Evolutionary conservation across 495 filamentous ascomycete species (phyloP).

Genomic region (Choiromyces venosus): DNA sequence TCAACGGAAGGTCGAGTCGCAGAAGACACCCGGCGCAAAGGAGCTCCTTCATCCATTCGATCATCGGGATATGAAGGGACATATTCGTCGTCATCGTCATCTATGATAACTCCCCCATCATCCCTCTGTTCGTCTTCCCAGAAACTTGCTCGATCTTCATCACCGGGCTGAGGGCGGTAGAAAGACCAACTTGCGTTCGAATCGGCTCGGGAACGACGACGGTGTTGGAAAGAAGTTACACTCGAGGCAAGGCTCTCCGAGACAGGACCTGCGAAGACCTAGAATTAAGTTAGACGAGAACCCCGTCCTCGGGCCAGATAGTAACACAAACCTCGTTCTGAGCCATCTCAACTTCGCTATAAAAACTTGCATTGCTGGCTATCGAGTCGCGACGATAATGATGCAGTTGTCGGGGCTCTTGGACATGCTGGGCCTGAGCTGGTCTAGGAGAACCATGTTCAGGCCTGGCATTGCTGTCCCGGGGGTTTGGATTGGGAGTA

Average conservation of each 20-base stretch:
- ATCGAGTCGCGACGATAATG: conserved; percentile 63
- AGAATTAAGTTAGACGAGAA: conserved; percentile 18
- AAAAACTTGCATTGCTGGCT: conserved; percentile 74
- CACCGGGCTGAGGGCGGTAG: conserved; percentile 55
- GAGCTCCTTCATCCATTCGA: conserved; percentile 45
- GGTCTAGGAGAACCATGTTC: not conserved
- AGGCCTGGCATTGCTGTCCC: not conserved
- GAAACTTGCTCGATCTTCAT: conserved; percentile 52
- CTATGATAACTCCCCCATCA: conserved; percentile 51
- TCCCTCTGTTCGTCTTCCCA: conserved; percentile 44
- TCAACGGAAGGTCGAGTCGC: conserved; percentile 58
- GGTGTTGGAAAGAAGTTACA: conserved; percentile 78
- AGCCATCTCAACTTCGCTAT: conserved; percentile 98
- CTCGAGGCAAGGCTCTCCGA: conserved; percentile 93
- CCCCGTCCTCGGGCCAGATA: not conserved
- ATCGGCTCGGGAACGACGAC: conserved; percentile 62
- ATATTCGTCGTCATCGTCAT: conserved; percentile 51
- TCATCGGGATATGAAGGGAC: conserved; percentile 47
- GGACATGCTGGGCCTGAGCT: not conserved
- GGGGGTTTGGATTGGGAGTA: not conserved
- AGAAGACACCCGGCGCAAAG: conserved; percentile 54
- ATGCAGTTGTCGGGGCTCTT: not conserved
- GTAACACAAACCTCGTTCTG: conserved; percentile 68
- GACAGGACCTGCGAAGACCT: conserved; percentile 90
- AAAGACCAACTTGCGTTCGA: conserved; percentile 88